Base-by-base conservation (phyloP, 257 asterid species). In the Anisodus acutangulus region DNA sequence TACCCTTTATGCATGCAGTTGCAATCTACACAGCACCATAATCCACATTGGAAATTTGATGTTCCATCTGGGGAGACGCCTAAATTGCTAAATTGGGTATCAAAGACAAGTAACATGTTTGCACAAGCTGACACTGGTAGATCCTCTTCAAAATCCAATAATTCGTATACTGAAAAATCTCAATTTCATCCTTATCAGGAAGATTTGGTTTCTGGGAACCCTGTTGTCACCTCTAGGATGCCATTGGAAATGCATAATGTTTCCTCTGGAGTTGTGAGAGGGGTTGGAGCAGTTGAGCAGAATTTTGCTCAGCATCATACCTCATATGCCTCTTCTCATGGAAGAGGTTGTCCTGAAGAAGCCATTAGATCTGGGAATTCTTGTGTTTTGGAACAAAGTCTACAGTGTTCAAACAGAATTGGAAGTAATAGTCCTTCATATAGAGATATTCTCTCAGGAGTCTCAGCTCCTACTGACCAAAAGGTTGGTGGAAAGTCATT, bases 251-350 rank as follows among this genome's bases (percentile, higher is more conserved):
- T 62, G 66, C 41, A 57, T 74, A 62, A 81, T 70, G 79, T 70
- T 57, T 71, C 84, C 47, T 37, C 83, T 81, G 83, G 78, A 59
- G 64, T 47, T 81, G 51, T 41, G 62, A 47, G 85, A 72, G 81
- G 62, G 37, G 43, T 85, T 57, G 83, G 79, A 81, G 57, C 80
- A 85, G 59, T 59, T 54, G 83, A 78, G 39, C 83, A 47, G 83
- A 78, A 17, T 9, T 76, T 57, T 62, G 15, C 69, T 41, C 83
- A 64, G 83, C 22, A 71, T 60, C 72, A 70, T 62, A 15, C 35
- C 47, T 70, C 83, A 45, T n/a, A 64, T 81, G 76, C 31, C 31
- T 8, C 59, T 51, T 85, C 39, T 51, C 47, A 85, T 55, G 49
- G 57, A 85, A 85, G 57, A 80, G 35, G 76, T 49, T 63, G 13